A percentile compares a stretch with the other conserved stretches of the same genome.
These are phyloP conservation scores for Botrytis medusae DNA, from an alignment of 2,329 filamentous ascomycete species.

Conservation along the genomic window DNA sequence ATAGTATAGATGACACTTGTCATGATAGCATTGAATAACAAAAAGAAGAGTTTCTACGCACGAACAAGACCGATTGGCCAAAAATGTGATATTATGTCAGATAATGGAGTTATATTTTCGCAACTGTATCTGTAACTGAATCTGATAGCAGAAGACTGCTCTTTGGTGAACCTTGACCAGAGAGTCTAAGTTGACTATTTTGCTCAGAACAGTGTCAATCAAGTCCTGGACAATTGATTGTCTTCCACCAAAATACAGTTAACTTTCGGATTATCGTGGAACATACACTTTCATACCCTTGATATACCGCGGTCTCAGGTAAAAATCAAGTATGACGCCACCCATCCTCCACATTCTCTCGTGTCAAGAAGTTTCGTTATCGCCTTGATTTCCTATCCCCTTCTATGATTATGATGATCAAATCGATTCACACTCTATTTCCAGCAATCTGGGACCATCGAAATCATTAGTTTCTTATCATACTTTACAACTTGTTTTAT, in stretches of 20 bases:
- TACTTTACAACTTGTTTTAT: neutral
- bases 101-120: neutral
- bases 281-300: neutral
- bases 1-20: neutral
- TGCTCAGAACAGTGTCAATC: neutral
- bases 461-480: constrained; percentile 4
- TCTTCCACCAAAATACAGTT: neutral
- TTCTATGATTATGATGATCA: neutral
- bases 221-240: too few species aligned
- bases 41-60: neutral
- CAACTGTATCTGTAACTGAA: neutral
- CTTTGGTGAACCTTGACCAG: neutral
- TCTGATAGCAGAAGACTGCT: neutral
- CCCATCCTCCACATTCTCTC: neutral
- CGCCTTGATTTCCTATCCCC: neutral
- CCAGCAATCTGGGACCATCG: neutral
- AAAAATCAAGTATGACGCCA: neutral
- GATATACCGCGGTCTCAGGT: neutral
- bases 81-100: neutral
- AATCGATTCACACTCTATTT: neutral
- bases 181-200: neutral
- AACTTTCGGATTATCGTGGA: neutral
- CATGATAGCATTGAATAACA: neutral
- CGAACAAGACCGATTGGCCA: neutral
- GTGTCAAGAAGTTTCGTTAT: too few species aligned